Evolutionary conservation across 208 protist species (phyloP), one percentile per base, ranked within the genome.

Genomic region (Phytomonas sp.): DNA sequence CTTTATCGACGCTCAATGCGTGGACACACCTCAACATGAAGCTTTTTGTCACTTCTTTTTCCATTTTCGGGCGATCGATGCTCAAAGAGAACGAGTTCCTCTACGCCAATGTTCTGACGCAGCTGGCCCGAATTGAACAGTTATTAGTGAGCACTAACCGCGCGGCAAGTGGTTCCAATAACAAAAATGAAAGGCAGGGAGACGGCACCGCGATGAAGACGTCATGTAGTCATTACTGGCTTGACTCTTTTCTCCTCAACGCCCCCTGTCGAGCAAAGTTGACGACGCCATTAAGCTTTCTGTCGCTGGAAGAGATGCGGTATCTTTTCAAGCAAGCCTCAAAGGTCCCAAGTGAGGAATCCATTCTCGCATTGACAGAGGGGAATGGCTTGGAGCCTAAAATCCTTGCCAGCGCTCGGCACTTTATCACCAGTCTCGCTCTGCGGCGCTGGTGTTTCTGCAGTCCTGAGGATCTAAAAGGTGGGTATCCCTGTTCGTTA

Each of bases 371-470:
- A 6, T 17, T 15, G 2, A 15, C 40, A 6, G 40, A 51, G 1
- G 40, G 40, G 40, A 15, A 15, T 51, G 40, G 13, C 40, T 20
- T 51, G 40, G 40, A 20, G 40, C 40, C 40, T 51, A 6, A 4
- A 20, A 51, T 51, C 40, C 40, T 51, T 51, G 40, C 40, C 40
- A 51, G 13, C 13, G 40, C 40, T 51, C 40, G 40, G 51, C 65
- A 66, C 43, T 84, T 70, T 69, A 66, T 75, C 31, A 20, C 62
- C 28, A 60, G 72, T 20, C 56, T 81, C 23, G 68, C 73, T 8
- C 70, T 80, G 5, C 60, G 62, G 20, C 80, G 80, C 40, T 72
- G 68, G 66, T 82, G 80, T 40, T 79, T 77, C 71, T 82, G 76
- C 60, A 62, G 13, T 0, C 2, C 17, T 51, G 13, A 4, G 40